A percentile compares a stretch with the other conserved stretches of the same genome.
Conservation (phyloP, 176 grass and related monocot genomes). For the Aegilops tauschii region DNA sequence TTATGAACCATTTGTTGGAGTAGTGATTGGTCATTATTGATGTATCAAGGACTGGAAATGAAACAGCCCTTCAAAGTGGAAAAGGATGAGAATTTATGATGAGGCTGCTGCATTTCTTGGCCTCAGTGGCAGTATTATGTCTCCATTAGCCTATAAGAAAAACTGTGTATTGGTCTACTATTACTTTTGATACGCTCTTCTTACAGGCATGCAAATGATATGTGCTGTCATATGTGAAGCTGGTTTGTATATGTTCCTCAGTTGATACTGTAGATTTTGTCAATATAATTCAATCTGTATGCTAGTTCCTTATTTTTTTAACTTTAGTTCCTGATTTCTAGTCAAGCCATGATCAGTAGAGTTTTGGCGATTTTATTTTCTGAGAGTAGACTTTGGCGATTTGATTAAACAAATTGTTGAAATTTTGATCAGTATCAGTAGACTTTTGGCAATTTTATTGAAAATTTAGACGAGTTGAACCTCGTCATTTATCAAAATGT, state of each 20-base stretch:
- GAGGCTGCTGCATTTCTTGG: neutral
- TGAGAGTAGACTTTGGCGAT: neutral
- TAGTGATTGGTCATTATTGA: neutral
- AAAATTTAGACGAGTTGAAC: slow-evolving; percentile 2
- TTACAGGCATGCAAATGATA: neutral
- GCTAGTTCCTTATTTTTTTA: neutral
- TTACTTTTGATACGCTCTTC: neutral
- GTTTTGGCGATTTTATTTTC: neutral
- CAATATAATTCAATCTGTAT: neutral
- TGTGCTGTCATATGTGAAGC: neutral
- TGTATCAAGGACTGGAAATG: neutral
- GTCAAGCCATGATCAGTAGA: neutral
- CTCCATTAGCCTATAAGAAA: neutral
- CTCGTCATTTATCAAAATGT: neutral
- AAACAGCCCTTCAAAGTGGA: neutral
- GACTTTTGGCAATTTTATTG: neutral
- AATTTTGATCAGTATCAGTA: neutral
- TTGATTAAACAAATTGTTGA: neutral
- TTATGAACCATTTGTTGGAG: neutral
- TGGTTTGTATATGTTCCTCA: neutral
- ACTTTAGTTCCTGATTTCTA: neutral
- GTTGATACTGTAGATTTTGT: neutral
- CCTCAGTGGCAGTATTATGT: neutral
- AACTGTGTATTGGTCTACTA: neutral
- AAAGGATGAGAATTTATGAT: neutral